Percentiles rank a stretch among this genome's conserved stretches.
Evolutionary conservation across 2,329 filamentous ascomycete species (phyloP).

Genomic region (Camillea tinctor): DNA sequence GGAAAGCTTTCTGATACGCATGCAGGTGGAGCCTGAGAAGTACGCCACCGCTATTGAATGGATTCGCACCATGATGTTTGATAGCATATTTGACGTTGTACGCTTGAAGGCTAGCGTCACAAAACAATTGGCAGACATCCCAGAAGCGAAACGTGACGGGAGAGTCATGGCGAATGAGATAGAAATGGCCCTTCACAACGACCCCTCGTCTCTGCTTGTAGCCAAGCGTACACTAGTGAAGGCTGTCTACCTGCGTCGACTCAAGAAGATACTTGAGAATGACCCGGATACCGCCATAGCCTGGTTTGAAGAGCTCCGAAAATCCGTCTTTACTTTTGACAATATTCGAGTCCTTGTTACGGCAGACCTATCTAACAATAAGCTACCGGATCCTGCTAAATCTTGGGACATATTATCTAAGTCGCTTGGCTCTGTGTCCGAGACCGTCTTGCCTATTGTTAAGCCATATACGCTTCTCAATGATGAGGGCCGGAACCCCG

Average conservation of each 20-base stretch:
- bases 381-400: conserved; percentile 71
- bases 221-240: conserved; percentile 83
- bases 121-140: conserved; percentile 87
- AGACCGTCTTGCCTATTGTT: conserved; percentile 67
- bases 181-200: conserved; percentile 76
- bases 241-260: conserved; percentile 79
- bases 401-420: conserved; percentile 70
- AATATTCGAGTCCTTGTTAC: conserved; percentile 87
- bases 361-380: conserved; percentile 65
- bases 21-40: conserved; percentile 86
- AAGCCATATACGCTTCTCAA: conserved; percentile 71
- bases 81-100: conserved; percentile 78
- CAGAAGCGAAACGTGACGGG: conserved; percentile 86
- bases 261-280: conserved; percentile 76
- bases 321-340: conserved; percentile 73
- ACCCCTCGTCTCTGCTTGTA: conserved; percentile 72
- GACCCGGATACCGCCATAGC: conserved; percentile 72
- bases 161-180: conserved; percentile 63
- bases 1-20: conserved; percentile 77
- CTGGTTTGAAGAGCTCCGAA: conserved; percentile 75
- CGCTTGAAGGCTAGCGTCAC: conserved; percentile 64
- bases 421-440: conserved; percentile 45
- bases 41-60: conserved; percentile 80
- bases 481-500: conserved; percentile 70
- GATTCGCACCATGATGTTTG: conserved; percentile 83